phyloP scores from a whole-genome alignment of 2,329 filamentous ascomycete species.

The Aspergillus neoniger region DNA sequence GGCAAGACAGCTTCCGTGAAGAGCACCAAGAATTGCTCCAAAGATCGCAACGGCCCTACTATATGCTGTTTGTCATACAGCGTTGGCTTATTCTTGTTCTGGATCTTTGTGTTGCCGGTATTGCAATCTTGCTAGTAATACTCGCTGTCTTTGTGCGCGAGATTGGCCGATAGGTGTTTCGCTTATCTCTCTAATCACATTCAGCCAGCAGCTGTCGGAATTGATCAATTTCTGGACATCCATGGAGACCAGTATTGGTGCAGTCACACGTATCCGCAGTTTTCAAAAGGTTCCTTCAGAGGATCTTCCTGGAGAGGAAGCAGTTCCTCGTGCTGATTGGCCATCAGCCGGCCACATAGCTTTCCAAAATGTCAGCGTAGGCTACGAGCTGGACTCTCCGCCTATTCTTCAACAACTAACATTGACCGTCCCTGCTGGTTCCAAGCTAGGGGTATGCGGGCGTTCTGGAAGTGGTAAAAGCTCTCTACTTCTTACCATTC shows the following conservation, averaged over 20 bases:
- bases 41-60: background rate
- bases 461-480: slow-evolving; percentile 1
- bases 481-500: background rate
- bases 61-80: slow-evolving; percentile 1
- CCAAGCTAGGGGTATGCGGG: background rate
- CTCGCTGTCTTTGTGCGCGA: background rate
- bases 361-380: background rate
- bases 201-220: background rate
- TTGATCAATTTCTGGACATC: slow-evolving; percentile 2
- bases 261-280: background rate
- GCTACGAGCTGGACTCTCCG: background rate
- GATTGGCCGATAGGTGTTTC: background rate
- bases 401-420: background rate
- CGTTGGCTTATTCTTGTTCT: background rate
- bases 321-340: background rate
- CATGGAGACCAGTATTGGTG: slow-evolving; percentile 1
- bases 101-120: background rate
- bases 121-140: background rate
- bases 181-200: background rate
- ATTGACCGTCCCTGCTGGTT: background rate
- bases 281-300: background rate
- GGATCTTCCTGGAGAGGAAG: background rate
- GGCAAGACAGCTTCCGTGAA: background rate
- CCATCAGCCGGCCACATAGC: background rate
- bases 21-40: background rate